Evolutionary conservation across 2,329 filamentous ascomycete genomes (phyloP).

Genomic region (Colletotrichum neosansevieriae): DNA sequence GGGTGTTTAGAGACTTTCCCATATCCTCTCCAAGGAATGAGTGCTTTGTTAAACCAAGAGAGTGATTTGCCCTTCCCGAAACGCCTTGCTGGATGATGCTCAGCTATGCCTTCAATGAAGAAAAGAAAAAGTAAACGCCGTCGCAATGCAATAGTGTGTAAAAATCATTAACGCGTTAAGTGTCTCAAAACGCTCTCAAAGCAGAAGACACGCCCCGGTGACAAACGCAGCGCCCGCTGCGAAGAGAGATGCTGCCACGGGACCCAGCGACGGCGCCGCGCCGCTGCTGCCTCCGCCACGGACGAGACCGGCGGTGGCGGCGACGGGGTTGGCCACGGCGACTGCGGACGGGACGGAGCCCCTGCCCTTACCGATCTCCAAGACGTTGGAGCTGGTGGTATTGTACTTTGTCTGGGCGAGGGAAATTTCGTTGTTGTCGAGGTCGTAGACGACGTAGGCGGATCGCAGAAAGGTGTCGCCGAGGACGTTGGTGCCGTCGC

Average conservation of each 20-base stretch:
- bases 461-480: conserved; percentile 82
- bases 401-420: conserved; percentile 77
- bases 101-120: neutral
- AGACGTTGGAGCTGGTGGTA: conserved; percentile 60
- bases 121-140: conserved; percentile 11
- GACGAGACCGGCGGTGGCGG: conserved; percentile 59
- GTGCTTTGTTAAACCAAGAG: conserved; percentile 8
- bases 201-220: conserved; percentile 18
- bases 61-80: conserved; percentile 3
- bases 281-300: conserved; percentile 26
- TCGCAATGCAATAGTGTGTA: conserved; percentile 31
- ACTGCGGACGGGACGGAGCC: conserved; percentile 67
- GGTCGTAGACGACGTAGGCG: conserved; percentile 81
- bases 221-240: conserved; percentile 19
- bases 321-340: conserved; percentile 60
- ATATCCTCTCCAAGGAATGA: conserved; percentile 18
- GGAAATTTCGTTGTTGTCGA: conserved; percentile 78
- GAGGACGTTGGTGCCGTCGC: conserved; percentile 68
- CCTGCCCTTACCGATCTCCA: conserved; percentile 66
- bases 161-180: neutral
- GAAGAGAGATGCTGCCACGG: conserved; percentile 27
- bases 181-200: conserved; percentile 3
- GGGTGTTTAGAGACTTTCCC: neutral
- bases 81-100: conserved; percentile 35
- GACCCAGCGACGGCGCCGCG: conserved; percentile 28